Evolutionary conservation across 1,284 basidiomycete genomes (phyloP), one percentile per base, ranked within the genome.

Genomic region (Fistulinella staudtii): DNA sequence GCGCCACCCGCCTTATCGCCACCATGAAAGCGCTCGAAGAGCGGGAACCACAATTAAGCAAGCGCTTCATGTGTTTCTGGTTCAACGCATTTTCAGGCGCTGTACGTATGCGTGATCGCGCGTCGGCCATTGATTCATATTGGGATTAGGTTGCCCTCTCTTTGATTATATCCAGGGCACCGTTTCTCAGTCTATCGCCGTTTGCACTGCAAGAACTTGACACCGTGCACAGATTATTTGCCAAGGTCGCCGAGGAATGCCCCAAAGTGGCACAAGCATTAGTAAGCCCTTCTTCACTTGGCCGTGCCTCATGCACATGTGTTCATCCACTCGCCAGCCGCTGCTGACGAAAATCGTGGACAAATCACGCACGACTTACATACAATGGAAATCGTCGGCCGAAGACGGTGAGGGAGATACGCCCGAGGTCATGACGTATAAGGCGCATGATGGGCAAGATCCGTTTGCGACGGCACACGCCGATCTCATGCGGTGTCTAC

Each of bases 31-130:
- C 70, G 42, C 61, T 86, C 14, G 80, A 79, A 57, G 73, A 77
- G 24, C 73, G 77, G 46, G 79, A 85, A 56, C 75, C 77, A 10
- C 70, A 75, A 40, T 65, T 88, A 34, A 80, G 80, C 46, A 77
- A 77, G 51, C 74, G 86, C 28, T 81, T 85, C 62, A 77, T 86
- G 68, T 82, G 84, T 65, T 77, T 87, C 54, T 88, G 85, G 74
- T 85, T 85, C 46, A 85, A 88, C 56, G 74, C 82, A 15, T 89
- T 86, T 61, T 86, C 85, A 35, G 84, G 82, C 28, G 77, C 82
- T 42, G 85, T 88, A 61, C 62, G 84, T 71, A 23, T 43, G 9
- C n/a, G 17, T 40, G 10, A 5, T 33, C 34, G 18, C 31, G 23
- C 25, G 39, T 23, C 24, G 4, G n/a, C 29, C 29, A 27, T 40